A percentile compares a stretch with the other conserved stretches of the same genome.
These are phyloP conservation scores for Pseudogymnoascus sp. DNA, from an alignment of 2,329 filamentous ascomycete species.

Conservation along the genomic window DNA sequence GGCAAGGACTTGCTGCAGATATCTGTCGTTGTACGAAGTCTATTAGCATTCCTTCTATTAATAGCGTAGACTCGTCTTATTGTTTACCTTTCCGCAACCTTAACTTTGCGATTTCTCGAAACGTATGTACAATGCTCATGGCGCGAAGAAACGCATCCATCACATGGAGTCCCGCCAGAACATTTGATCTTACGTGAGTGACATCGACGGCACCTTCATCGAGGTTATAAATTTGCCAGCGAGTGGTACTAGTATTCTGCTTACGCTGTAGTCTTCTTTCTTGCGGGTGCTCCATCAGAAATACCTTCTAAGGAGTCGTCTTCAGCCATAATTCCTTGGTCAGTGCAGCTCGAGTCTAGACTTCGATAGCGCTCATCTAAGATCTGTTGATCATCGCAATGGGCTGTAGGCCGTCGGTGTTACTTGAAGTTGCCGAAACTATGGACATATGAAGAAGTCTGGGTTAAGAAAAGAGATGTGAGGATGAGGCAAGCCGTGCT, in stretches of 20 bases:
- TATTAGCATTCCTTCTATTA: background rate
- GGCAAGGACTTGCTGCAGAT: constrained; percentile 8
- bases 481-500: background rate
- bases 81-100: background rate
- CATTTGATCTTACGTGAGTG: constrained; percentile 31
- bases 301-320: background rate
- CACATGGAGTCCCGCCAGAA: constrained; percentile 31
- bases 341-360: background rate
- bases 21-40: constrained; percentile 9
- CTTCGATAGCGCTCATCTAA: background rate
- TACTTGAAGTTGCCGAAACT: background rate
- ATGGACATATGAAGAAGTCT: background rate
- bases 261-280: background rate
- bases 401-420: background rate
- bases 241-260: background rate
- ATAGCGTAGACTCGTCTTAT: background rate
- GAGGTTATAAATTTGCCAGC: background rate
- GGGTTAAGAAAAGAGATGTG: background rate
- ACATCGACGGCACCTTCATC: constrained; percentile 12
- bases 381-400: background rate
- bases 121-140: constrained; percentile 11
- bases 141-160: constrained; percentile 25
- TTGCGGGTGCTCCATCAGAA: background rate
- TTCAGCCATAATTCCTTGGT: background rate
- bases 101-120: background rate